Evolutionary conservation across 768 basidiomycete species (phyloP).

Genomic region (Psilocybe cyanescens): DNA sequence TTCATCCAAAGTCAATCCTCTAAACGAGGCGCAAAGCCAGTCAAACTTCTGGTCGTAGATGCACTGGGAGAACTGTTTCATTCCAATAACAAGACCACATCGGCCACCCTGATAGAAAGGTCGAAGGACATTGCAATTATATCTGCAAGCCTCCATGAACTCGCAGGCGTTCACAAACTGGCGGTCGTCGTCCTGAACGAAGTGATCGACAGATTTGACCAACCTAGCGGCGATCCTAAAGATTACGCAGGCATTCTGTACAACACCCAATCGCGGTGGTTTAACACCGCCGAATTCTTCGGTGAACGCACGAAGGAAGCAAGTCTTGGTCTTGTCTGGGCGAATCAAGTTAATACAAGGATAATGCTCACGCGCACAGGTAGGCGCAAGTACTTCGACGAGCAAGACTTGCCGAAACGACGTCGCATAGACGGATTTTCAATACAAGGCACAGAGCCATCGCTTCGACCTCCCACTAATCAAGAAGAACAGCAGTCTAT

Average conservation of each 20-base stretch:
- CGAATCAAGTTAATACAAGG: slow-evolving; percentile 87
- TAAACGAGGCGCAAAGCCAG: slow-evolving; percentile 47
- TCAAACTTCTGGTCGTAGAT: slow-evolving; percentile 86
- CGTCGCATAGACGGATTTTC: slow-evolving; percentile 15
- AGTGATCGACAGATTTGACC: slow-evolving; percentile 78
- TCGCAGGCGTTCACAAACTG: slow-evolving; percentile 66
- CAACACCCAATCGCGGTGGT: slow-evolving; percentile 75
- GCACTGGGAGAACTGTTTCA: slow-evolving; percentile 88
- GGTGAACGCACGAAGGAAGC: slow-evolving; percentile 76
- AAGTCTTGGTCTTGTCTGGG: slow-evolving; percentile 88
- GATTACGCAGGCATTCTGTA: slow-evolving; percentile 55
- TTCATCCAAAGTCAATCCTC: slow-evolving; percentile 44
- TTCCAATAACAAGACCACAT: slow-evolving; percentile 58
- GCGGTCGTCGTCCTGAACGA: slow-evolving; percentile 90
- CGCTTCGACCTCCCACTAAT: neutral
- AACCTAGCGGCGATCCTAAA: slow-evolving; percentile 24
- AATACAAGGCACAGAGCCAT: neutral
- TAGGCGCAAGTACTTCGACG: slow-evolving; percentile 59
- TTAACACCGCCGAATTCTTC: slow-evolving; percentile 64
- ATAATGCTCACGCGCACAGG: slow-evolving; percentile 83
- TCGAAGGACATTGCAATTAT: slow-evolving; percentile 71
- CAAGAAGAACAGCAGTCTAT: slow-evolving; percentile 44
- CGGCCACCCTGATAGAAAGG: slow-evolving; percentile 70
- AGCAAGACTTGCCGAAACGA: slow-evolving; percentile 32
- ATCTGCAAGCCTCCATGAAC: slow-evolving; percentile 67